Base-by-base conservation (phyloP, 1,284 basidiomycete species). In the Leccinum pachyderme region DNA sequence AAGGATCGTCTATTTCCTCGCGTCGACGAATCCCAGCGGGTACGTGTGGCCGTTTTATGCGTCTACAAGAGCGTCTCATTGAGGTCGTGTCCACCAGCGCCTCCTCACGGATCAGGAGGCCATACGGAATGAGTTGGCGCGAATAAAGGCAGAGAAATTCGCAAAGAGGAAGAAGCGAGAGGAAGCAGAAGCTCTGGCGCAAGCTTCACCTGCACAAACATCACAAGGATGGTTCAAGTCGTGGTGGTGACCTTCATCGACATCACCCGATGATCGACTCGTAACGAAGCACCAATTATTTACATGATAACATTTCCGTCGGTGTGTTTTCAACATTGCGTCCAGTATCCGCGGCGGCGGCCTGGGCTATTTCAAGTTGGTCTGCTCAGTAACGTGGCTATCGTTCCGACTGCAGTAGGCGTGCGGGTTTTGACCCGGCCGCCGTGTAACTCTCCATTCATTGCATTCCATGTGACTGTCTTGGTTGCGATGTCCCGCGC, bases 1-100 rank as follows among this genome's bases (percentile, higher is more conserved):
- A 82, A 84, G 67, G 81, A 87, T 49, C 82, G 77, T 63, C 74
- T 91, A 25, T 88, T 90, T 63, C 87, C 87, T 32, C 74, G 82
- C 8, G 70, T 81, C 27, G 80, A 85, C 54, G 78, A 81, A 55
- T 77, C 79, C 25, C 73, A 77, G 47, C 76, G 81, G 57, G 86
- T 84, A 71, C 39, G 69, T 69, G n/a, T 49, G 22, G 29, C 18
- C 32, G 22, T 37, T 49, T 44, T 44, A 1, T 50, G 9, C 35
- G 39, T 22, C 37, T 24, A 29, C 47, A 29, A 28, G 33, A 22
- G 44, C 45, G 27, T 53, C 53, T 63, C 50, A 61, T 47, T 28
- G 37, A 9, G 18, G 25, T 1, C 8, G 41, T 50, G 39, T 57
- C 60, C n/a, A 4, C 9, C 51, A 89, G 82, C 76, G 74, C 53